Evolutionary conservation across 1,284 basidiomycete species (phyloP).

Genomic region (Trametes polyzona): DNA sequence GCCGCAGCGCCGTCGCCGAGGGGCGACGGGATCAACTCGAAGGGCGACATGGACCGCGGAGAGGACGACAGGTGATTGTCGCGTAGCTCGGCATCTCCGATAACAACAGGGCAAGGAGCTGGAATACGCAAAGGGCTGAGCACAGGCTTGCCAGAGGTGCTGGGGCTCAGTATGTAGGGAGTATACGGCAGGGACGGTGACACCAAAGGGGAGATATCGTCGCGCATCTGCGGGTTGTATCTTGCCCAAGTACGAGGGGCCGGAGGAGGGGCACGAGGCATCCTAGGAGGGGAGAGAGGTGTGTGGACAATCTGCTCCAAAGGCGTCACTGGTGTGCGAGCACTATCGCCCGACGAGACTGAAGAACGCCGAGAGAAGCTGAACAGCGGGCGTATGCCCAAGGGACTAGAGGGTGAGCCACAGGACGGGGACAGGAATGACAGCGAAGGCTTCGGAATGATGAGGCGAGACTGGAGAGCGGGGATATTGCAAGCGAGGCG

Average conservation of each 20-base stretch:
- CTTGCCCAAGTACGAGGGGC: constrained; percentile 20
- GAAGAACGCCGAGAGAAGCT: constrained; percentile 11
- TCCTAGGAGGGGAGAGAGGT: constrained; percentile 32
- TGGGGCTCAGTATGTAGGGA: constrained; percentile 13
- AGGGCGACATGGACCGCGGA: constrained; percentile 11
- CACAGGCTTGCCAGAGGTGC: constrained; percentile 1
- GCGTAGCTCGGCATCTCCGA: constrained; percentile 1
- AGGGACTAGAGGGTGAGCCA: constrained; percentile 6
- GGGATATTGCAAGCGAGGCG: constrained; percentile 34
- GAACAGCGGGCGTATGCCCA: background rate
- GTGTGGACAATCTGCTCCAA: constrained; percentile 36
- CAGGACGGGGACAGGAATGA: background rate
- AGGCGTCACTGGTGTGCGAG: constrained; percentile 32
- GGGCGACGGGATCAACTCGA: constrained; percentile 4
- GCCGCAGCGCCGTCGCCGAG: background rate
- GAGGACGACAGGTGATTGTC: constrained; percentile 3
- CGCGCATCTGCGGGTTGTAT: constrained; percentile 10
- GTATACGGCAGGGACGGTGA: constrained; percentile 9
- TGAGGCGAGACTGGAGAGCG: constrained; percentile 29
- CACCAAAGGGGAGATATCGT: constrained; percentile 9
- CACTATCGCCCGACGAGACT: background rate
- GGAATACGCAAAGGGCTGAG: constrained; percentile 19
- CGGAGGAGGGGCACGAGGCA: constrained; percentile 23
- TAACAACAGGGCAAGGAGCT: background rate
- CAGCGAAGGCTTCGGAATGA: constrained; percentile 27